A percentile compares a stretch with the other conserved stretches of the same genome.
Conservation (phyloP, 2,329 filamentous ascomycete genomes). For the Monosporascus sp. region DNA sequence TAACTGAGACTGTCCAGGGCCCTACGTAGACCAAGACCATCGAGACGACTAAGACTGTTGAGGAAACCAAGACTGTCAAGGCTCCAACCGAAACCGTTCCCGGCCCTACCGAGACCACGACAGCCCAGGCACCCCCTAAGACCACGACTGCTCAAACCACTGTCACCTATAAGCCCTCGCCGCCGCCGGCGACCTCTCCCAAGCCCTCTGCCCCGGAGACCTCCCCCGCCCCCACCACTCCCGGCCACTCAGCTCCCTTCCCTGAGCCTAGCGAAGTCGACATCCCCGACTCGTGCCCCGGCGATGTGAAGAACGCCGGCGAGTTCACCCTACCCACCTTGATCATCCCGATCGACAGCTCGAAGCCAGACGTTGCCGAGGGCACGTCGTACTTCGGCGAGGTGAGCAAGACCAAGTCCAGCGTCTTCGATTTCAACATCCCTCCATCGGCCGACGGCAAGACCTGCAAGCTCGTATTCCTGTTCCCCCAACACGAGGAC, state of each 20-base stretch:
- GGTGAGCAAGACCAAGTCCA: constrained; percentile 44
- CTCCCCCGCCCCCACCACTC: constrained; percentile 3
- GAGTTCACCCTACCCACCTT: constrained; percentile 50
- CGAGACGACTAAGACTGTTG: too few species aligned
- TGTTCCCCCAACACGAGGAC: constrained; percentile 51
- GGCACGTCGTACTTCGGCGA: constrained; percentile 53
- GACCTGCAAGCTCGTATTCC: constrained; percentile 59
- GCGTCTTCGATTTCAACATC: constrained; percentile 67
- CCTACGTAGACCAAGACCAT: too few species aligned
- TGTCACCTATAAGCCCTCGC: background rate
- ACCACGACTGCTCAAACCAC: background rate
- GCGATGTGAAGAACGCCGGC: constrained; percentile 39
- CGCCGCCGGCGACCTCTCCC: constrained; percentile 1
- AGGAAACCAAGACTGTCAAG: background rate
- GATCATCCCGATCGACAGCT: constrained; percentile 54
- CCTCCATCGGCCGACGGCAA: constrained; percentile 46
- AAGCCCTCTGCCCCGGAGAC: constrained; percentile 6
- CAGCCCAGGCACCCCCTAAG: background rate
- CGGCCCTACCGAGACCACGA: background rate
- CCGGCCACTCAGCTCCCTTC: background rate
- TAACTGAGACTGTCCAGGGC: too few species aligned
- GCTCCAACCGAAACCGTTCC: background rate
- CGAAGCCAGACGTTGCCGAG: constrained; percentile 40
- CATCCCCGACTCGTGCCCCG: constrained; percentile 33
- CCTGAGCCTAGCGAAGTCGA: constrained; percentile 1